Conservation (phyloP, 768 basidiomycete species). For the Epithele typhae region DNA sequence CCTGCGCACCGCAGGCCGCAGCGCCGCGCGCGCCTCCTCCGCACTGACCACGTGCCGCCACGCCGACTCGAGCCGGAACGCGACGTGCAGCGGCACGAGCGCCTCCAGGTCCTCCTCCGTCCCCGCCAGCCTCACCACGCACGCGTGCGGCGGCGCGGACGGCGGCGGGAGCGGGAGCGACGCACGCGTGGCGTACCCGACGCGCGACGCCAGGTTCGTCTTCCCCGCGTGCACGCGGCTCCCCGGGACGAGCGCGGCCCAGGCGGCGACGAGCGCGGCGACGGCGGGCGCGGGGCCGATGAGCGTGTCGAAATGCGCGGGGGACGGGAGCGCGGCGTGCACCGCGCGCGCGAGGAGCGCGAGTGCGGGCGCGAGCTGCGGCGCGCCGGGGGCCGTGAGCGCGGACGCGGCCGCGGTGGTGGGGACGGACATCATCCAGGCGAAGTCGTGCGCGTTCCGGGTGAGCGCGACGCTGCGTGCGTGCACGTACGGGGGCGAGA, state of each 20-base stretch:
- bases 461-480: too few relatives aligned
- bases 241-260: background rate
- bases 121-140: conserved; percentile 5
- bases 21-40: background rate
- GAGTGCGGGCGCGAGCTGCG: background rate
- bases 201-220: background rate
- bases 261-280: conserved; percentile 2
- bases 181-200: conserved; percentile 10
- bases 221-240: background rate
- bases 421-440: too few relatives aligned
- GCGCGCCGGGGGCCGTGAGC: too few relatives aligned
- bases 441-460: too few relatives aligned
- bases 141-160: background rate
- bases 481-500: too few relatives aligned
- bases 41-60: background rate
- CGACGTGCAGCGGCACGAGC: conserved; percentile 3
- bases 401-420: too few relatives aligned
- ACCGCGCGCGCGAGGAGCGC: background rate
- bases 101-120: conserved; percentile 4
- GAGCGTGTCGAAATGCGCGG: background rate
- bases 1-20: background rate
- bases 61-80: background rate
- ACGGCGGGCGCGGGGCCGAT: conserved; percentile 5
- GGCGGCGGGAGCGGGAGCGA: conserved; percentile 8
- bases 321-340: background rate